These are phyloP conservation scores for Sophora flavescens DNA, from an alignment of 306 rosid species.

Conservation along the genomic window DNA sequence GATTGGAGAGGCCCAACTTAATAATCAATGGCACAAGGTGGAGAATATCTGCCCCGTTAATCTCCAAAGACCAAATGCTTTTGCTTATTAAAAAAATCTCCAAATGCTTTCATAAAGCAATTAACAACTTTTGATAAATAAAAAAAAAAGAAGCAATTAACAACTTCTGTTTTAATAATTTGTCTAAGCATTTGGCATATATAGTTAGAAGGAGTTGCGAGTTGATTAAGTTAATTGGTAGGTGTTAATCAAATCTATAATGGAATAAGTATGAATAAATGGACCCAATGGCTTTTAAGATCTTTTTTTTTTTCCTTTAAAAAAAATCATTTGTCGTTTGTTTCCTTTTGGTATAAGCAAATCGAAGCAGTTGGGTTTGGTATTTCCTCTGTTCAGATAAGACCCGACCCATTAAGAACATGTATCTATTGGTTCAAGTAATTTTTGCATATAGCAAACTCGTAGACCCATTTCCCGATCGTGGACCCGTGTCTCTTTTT, in stretches of 20 bases:
- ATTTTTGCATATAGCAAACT: too few relatives aligned
- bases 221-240: conserved; percentile 31
- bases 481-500: too few relatives aligned
- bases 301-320: too few relatives aligned
- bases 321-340: too few relatives aligned
- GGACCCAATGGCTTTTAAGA: not conserved
- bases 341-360: too few relatives aligned
- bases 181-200: not conserved
- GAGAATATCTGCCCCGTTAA: conserved; percentile 1
- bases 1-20: not conserved
- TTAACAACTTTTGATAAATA: conserved; percentile 9
- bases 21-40: not conserved
- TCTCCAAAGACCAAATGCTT: not conserved
- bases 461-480: too few relatives aligned
- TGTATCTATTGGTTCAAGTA: too few relatives aligned
- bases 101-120: not conserved
- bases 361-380: too few relatives aligned
- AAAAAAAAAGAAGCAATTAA: not conserved
- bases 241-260: not conserved
- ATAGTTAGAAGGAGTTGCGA: not conserved
- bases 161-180: not conserved
- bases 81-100: not conserved
- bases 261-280: conserved; percentile 8
- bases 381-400: too few relatives aligned
- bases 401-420: too few relatives aligned